A percentile compares a stretch with the other conserved stretches of the same genome.
Evolutionary conservation across 1,139 yeast species (phyloP).

Genomic region (Taphrina deformans): DNA sequence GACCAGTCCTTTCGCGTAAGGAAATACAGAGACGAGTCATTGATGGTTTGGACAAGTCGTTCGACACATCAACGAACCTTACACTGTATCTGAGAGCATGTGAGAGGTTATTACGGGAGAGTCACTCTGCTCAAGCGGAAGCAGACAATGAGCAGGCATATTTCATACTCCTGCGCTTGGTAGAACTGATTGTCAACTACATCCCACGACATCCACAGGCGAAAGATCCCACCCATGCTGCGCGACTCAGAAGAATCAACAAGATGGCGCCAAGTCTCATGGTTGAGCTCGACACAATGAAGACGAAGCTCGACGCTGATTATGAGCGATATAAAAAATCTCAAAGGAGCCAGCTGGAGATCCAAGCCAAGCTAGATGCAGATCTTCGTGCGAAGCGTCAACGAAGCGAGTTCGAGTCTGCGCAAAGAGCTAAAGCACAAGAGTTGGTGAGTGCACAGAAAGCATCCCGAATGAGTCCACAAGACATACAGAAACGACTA

Average conservation of each 20-base stretch:
- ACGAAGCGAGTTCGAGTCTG: background rate
- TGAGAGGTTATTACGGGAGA: slow-evolving; percentile 17
- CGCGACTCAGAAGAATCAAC: background rate
- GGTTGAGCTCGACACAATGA: slow-evolving; percentile 2
- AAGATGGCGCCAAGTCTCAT: background rate
- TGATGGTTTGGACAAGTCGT: slow-evolving; percentile 18
- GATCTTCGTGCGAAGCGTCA: background rate
- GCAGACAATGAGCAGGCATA: slow-evolving; percentile 28
- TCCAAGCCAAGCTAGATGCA: background rate
- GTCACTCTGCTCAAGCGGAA: slow-evolving; percentile 25
- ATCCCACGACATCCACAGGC: slow-evolving; percentile 32
- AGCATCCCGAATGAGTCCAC: background rate
- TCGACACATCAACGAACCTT: slow-evolving; percentile 4
- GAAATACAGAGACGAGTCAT: slow-evolving; percentile 20
- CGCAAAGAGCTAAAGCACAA: background rate
- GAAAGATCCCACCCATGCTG: slow-evolving; percentile 1
- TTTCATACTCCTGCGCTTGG: slow-evolving; percentile 16
- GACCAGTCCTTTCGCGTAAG: slow-evolving; percentile 20
- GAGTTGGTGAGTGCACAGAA: background rate
- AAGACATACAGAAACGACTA: background rate
- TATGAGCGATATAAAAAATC: background rate
- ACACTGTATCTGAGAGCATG: slow-evolving; percentile 21
- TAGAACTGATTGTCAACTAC: slow-evolving; percentile 20
- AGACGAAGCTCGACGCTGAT: slow-evolving; percentile 1
- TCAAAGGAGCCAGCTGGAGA: background rate